Evolutionary conservation across 1,139 yeast genomes (phyloP), one percentile per base, ranked within the genome.

Genomic region (Hanseniaspora uvarum): DNA sequence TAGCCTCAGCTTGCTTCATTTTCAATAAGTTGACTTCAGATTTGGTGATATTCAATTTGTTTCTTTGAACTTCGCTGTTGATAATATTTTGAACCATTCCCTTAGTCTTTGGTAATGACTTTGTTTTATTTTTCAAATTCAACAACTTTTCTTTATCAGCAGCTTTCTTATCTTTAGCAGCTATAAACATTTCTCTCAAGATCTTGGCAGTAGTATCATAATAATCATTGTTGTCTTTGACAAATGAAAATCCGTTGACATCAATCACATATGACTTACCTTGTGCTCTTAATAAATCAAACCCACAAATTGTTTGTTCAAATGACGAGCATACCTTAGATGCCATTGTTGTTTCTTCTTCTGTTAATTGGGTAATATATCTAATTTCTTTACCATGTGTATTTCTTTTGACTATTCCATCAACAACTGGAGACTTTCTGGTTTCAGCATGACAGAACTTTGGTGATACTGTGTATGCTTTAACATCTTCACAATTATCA

Each of bases 171-270:
- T 70, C 70, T 62, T 77, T 77, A 5, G 83, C 86, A 48, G 75
- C 73, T 45, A 79, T 67, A 62, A 94, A 92, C 60, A 86, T 72
- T 16, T 81, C 76, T 58, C 95, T 76, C 60, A 94, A 72, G 43
- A 92, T 89, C 43, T 76, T 72, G 0, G 97, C 80, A 70, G 95
- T 83, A 21, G 80, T 75, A 65, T 88, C 95, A 66, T 94, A 94
- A 68, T 94, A 94, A 1, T 78, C 83, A 55, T 76, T 75, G 63
- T 87, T 92, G 65, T 94, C 98, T 66, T 94, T 94, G 40, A 94
- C 99, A 70, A 94, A 94, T 0, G 97, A 89, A 65, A 94, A 92
- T 0, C 99, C 99, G 68, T 94, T 94, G 44, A 94, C 99, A 68
- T 94, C 99, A 67, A 94, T 94, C 31, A 94, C 98, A 67, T 79